Evolutionary conservation across 352 stramenopile species (phyloP).

Genomic region (Phytopythium boreale): DNA sequence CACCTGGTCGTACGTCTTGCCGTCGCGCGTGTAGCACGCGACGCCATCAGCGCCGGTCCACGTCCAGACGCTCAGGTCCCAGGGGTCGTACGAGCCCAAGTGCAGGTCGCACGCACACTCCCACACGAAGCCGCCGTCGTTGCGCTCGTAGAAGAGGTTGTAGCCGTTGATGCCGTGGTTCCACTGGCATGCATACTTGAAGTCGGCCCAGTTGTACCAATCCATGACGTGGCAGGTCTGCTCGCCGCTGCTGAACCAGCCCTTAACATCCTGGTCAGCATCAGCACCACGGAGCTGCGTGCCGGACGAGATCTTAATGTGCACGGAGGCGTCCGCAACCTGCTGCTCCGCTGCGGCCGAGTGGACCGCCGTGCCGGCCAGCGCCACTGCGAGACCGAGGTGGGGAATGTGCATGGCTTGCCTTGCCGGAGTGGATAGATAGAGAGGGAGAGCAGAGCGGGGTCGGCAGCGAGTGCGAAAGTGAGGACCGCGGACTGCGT

Average conservation of each 20-base stretch:
- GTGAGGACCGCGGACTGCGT: too few species aligned
- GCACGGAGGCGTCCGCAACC: neutral
- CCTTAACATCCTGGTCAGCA: neutral
- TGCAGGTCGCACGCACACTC: neutral
- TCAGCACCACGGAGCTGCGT: neutral
- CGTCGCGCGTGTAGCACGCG: conserved; percentile 4
- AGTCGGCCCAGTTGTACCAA: conserved; percentile 9
- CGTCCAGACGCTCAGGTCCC: neutral
- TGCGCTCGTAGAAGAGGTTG: conserved; percentile 9
- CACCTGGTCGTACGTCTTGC: conserved; percentile 3
- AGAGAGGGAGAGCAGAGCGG: neutral
- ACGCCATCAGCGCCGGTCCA: conserved; percentile 1
- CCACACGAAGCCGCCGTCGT: neutral
- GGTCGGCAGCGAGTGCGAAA: neutral
- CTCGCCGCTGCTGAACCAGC: neutral
- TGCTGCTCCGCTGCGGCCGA: neutral
- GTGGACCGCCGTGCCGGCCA: neutral
- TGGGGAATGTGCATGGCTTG: neutral
- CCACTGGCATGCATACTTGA: conserved; percentile 12
- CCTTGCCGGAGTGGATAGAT: too few species aligned
- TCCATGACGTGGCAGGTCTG: conserved; percentile 7
- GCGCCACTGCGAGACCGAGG: neutral
- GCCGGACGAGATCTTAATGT: conserved; percentile 2
- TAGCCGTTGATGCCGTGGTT: conserved; percentile 5
- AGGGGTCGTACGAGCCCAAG: neutral